A percentile compares a stretch with the other conserved stretches of the same genome.
These are phyloP conservation scores for Saxophila tyrrhenica DNA, from an alignment of 495 filamentous ascomycete genomes.

Conservation along the genomic window DNA sequence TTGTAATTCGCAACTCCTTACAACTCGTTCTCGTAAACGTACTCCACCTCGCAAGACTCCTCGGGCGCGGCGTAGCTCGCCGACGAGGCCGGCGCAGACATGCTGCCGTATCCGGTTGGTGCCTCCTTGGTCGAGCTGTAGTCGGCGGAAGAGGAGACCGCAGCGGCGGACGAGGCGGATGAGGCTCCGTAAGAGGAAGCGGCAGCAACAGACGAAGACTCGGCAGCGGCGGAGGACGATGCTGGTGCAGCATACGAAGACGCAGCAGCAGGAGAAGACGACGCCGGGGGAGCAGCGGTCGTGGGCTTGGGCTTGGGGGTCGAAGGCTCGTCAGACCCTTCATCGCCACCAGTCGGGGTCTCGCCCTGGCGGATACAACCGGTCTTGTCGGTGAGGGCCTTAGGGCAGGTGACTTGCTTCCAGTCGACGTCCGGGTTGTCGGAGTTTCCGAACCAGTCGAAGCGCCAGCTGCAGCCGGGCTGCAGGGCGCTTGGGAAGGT, in stretches of 20 bases:
- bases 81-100: background rate
- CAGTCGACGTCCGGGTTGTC: constrained; percentile 51
- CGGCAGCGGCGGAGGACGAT: background rate
- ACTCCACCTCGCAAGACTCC: background rate
- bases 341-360: constrained; percentile 8
- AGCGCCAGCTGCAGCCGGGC: constrained; percentile 57
- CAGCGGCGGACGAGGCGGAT: background rate
- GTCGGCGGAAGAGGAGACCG: background rate
- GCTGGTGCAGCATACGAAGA: background rate
- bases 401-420: constrained; percentile 48
- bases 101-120: no score
- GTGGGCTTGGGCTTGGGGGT: background rate
- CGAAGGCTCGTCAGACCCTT: background rate
- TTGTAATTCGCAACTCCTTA: no score
- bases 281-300: background rate
- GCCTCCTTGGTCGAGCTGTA: no score
- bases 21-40: constrained; percentile 1
- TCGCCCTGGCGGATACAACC: constrained; percentile 31
- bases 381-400: constrained; percentile 46
- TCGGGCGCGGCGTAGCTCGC: background rate
- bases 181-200: background rate
- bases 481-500: constrained; percentile 45
- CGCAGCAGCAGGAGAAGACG: background rate
- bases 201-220: background rate
- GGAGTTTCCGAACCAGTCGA: constrained; percentile 52